These are phyloP conservation scores for Liquidambar formosana DNA, from an alignment of 164 flowering plant genomes.

Conservation along the genomic window DNA sequence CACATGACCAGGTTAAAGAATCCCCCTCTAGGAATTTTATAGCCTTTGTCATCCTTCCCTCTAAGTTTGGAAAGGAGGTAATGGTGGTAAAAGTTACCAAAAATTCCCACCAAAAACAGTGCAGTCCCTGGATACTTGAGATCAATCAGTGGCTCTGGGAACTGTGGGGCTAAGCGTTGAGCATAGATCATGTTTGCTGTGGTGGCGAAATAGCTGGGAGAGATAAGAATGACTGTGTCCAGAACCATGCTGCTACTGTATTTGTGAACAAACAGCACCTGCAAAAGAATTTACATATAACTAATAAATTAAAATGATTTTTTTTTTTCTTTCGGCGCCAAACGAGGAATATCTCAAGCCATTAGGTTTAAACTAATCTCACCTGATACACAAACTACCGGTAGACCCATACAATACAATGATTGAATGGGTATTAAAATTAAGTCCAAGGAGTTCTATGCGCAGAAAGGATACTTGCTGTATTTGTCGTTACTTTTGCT, in stretches of 20 bases:
- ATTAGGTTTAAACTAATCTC: too few species aligned
- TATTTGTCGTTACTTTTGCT: too few species aligned
- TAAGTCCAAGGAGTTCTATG: too few species aligned
- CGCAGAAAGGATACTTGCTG: too few species aligned
- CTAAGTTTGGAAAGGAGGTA: slow-evolving; percentile 55
- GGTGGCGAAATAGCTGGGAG: slow-evolving; percentile 36
- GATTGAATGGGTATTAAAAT: too few species aligned
- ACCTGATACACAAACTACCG: too few species aligned
- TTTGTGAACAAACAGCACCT: slow-evolving; percentile 70
- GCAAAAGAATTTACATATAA: background rate
- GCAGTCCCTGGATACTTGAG: slow-evolving; percentile 43
- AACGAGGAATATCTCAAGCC: too few species aligned
- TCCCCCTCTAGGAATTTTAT: slow-evolving; percentile 71
- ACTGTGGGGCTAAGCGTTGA: slow-evolving; percentile 39
- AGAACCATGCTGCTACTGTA: slow-evolving; percentile 59
- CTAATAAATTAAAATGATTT: too few species aligned
- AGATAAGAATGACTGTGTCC: slow-evolving; percentile 35
- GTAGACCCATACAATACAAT: too few species aligned
- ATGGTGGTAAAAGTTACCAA: slow-evolving; percentile 81
- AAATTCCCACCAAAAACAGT: slow-evolving; percentile 47
- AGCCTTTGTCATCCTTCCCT: slow-evolving; percentile 35
- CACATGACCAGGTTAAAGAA: slow-evolving; percentile 58
- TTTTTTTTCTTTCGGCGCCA: too few species aligned
- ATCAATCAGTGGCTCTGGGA: slow-evolving; percentile 46
- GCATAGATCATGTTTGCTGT: slow-evolving; percentile 45